phyloP scores from a whole-genome alignment of 371 early-diverging fungal species.

The Syncephalis plumigaleata region DNA sequence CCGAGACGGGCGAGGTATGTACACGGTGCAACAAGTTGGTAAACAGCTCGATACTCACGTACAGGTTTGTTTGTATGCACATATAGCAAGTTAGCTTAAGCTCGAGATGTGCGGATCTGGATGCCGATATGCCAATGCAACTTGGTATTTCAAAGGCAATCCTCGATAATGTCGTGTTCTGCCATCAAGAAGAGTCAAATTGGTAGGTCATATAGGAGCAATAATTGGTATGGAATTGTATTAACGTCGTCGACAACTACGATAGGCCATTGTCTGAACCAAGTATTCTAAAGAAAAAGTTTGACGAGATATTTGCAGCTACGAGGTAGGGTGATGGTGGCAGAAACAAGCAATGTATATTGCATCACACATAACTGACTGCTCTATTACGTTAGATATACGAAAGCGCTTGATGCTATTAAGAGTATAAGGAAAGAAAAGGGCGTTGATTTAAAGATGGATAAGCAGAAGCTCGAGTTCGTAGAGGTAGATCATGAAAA shows the following conservation, averaged over 20 bases:
- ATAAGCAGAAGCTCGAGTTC: conserved; percentile 41
- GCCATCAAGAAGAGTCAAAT: conserved; percentile 98
- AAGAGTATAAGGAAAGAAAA: conserved; percentile 63
- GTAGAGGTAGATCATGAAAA: conserved; percentile 49
- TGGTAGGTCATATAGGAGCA: conserved; percentile 36
- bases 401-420: conserved; percentile 80
- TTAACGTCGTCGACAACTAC: neutral
- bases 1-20: conserved; percentile 36
- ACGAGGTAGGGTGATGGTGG: too few relatives aligned
- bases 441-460: conserved; percentile 38
- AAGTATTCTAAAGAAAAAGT: conserved; percentile 82
- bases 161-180: conserved; percentile 97
- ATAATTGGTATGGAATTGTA: neutral
- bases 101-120: conserved; percentile 72
- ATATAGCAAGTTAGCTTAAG: conserved; percentile 47
- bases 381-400: conserved; percentile 37
- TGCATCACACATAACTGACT: too few relatives aligned
- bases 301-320: conserved; percentile 98
- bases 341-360: too few relatives aligned
- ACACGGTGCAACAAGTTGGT: neutral
- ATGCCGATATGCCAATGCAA: conserved; percentile 66
- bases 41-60: too few relatives aligned
- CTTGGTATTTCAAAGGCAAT: conserved; percentile 87
- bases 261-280: conserved; percentile 88
- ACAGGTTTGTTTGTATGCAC: too few relatives aligned